A percentile compares a stretch with the other conserved stretches of the same genome.
Conservation (phyloP, 169 alveolate genomes). For the Plasmodium gaboni region DNA sequence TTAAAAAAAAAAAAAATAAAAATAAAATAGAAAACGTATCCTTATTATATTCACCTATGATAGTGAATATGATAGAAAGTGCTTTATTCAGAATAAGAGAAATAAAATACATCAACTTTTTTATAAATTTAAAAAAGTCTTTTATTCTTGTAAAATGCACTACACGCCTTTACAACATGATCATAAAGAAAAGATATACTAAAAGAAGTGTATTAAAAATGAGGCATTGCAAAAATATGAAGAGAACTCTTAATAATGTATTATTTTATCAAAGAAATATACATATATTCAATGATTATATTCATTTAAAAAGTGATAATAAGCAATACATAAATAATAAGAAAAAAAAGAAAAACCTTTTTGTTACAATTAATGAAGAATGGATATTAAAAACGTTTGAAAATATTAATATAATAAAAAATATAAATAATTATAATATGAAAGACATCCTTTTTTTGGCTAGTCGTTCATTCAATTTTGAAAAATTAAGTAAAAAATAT, state of each 20-base stretch:
- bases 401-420: slow-evolving; percentile 32
- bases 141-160: slow-evolving; percentile 38
- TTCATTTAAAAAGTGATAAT: background rate
- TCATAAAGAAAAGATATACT: background rate
- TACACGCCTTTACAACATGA: slow-evolving; percentile 17
- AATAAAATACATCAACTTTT: background rate
- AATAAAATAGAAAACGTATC: background rate
- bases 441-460: slow-evolving; percentile 55
- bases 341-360: slow-evolving; percentile 33
- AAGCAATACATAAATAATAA: background rate
- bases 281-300: too few relatives aligned
- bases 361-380: slow-evolving; percentile 54
- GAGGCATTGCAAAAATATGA: slow-evolving; percentile 5
- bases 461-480: slow-evolving; percentile 60
- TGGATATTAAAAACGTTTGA: slow-evolving; percentile 24
- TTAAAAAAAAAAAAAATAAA: background rate
- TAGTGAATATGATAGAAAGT: background rate
- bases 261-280: too few relatives aligned
- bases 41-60: background rate
- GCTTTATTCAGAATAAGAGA: background rate
- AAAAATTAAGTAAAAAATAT: slow-evolving; percentile 50
- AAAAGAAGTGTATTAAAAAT: slow-evolving; percentile 28
- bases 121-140: background rate
- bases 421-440: slow-evolving; percentile 44
- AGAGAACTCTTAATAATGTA: background rate